Evolutionary conservation across 257 asterid genomes (phyloP), one percentile per base, ranked within the genome.

Genomic region (Nicotiana undulata): DNA sequence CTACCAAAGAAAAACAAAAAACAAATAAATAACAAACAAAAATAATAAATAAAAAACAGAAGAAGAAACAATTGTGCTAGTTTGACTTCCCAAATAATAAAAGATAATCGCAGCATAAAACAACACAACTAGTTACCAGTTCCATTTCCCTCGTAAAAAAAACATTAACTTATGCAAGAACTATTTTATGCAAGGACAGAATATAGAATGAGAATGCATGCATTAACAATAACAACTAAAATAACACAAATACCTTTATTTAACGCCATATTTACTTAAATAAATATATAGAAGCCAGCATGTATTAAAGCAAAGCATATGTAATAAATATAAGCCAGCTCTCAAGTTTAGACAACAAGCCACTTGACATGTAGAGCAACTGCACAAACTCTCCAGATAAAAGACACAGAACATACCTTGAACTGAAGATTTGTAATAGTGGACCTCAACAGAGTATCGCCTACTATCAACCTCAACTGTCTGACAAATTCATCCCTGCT

Each of bases 391-490:
- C 59, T 34, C 74, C 20, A 74, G 59, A 65, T n/a, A 61, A 52
- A 61, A 44, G 34, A 56, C 31, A 70, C 37, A 63, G 84, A 63
- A 4, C 83, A 79, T 82, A 90, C 97, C 96, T 89, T 87, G 87
- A 83, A 4, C 88, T 85, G 89, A 80, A 91, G 92, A 85, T 86
- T 84, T 12, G 90, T 87, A 76, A 93, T 86, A 3, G 89, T 87
- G 26, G 91, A 86, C 89, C 83, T 89, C 83, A 94, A 82, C 79
- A 93, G 52, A 75, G 83, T 81, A 86, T 91, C 93, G 1, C 98
- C 98, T 46, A 90, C 91, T 29, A 86, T 87, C 80, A 84, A 63
- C 92, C 97, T 88, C 88, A 94, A 74, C 83, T 82, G 88, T 84
- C 75, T 88, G 44, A 93, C 88, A 79, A 94, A 91, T 31, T 85